Conservation (phyloP, 2,329 filamentous ascomycete species). For the Colletotrichum salicis region DNA sequence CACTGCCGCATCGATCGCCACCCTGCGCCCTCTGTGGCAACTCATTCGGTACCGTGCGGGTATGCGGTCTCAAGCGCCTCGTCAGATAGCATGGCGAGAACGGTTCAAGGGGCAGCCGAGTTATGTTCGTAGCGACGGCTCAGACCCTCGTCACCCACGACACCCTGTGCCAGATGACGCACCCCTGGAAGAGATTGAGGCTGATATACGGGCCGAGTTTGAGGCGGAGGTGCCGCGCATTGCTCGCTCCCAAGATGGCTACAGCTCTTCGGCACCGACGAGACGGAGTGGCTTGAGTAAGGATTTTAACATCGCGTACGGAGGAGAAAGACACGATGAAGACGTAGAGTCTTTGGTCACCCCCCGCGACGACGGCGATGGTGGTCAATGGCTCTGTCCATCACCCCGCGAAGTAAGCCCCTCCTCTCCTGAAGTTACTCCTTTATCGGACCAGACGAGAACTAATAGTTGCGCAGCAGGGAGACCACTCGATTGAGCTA, state of each 20-base stretch:
- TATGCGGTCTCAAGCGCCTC: constrained; percentile 14
- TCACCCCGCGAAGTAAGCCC: not conserved
- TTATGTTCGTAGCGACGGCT: constrained; percentile 20
- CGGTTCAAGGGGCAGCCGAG: constrained; percentile 24
- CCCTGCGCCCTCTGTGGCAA: constrained; percentile 48
- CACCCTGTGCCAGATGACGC: not conserved
- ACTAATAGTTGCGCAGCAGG: not conserved
- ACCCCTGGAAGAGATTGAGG: constrained; percentile 2
- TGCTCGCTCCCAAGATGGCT: not conserved
- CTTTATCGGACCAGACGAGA: too few relatives aligned
- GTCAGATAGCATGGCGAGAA: constrained; percentile 20
- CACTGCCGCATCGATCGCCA: constrained; percentile 51
- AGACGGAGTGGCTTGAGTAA: constrained; percentile 21
- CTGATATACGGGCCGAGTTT: not conserved
- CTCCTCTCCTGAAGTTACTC: too few relatives aligned
- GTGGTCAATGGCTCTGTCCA: constrained; percentile 4
- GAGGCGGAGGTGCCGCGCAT: constrained; percentile 8
- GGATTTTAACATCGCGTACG: not conserved
- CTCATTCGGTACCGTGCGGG: constrained; percentile 26
- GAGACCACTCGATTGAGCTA: constrained; percentile 3
- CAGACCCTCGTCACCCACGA: not conserved
- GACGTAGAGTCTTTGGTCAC: constrained; percentile 21
- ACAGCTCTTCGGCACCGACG: not conserved
- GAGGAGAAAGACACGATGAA: not conserved
- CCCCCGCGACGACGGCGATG: constrained; percentile 8